A percentile compares a stretch with the other conserved stretches of the same genome.
These are phyloP conservation scores for Pyricularia sp. DNA, from an alignment of 2,329 filamentous ascomycete genomes.

Conservation along the genomic window DNA sequence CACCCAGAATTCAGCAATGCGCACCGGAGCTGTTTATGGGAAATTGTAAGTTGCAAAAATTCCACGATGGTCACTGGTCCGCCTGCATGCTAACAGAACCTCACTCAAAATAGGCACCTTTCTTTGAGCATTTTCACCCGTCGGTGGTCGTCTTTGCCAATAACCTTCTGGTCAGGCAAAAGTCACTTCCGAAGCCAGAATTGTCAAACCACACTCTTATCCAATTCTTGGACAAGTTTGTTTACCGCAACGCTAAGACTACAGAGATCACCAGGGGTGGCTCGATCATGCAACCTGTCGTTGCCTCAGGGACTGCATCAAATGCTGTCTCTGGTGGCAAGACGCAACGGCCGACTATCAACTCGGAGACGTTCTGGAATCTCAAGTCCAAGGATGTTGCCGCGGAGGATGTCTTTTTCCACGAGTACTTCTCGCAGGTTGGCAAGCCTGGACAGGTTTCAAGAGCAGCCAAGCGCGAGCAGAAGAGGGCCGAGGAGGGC, in stretches of 20 bases:
- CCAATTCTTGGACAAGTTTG: constrained; percentile 94
- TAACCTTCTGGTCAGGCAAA: constrained; percentile 58
- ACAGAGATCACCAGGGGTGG: constrained; percentile 59
- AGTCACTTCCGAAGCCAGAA: constrained; percentile 80
- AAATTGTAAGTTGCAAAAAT: constrained; percentile 49
- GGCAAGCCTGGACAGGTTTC: constrained; percentile 52
- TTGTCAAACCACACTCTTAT: constrained; percentile 83
- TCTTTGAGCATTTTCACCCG: constrained; percentile 79
- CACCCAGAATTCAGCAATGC: constrained; percentile 89
- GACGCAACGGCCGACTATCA: constrained; percentile 44
- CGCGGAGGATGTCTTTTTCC: constrained; percentile 95
- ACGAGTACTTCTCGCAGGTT: constrained; percentile 81
- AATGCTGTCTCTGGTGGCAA: constrained; percentile 48
- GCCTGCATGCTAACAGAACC: constrained; percentile 12
- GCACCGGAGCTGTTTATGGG: constrained; percentile 90
- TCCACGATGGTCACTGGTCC: background rate
- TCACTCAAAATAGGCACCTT: constrained; percentile 39
- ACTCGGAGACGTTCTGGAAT: constrained; percentile 84
- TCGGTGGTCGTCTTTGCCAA: constrained; percentile 79
- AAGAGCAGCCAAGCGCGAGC: constrained; percentile 38
- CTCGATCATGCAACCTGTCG: constrained; percentile 94
- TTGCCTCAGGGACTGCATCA: constrained; percentile 39
- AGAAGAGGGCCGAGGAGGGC: constrained; percentile 62
- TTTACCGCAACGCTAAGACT: constrained; percentile 89
- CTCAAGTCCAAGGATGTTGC: constrained; percentile 82